Conservation (phyloP, 1,284 basidiomycete species). For the Takashimella tepidaria region DNA sequence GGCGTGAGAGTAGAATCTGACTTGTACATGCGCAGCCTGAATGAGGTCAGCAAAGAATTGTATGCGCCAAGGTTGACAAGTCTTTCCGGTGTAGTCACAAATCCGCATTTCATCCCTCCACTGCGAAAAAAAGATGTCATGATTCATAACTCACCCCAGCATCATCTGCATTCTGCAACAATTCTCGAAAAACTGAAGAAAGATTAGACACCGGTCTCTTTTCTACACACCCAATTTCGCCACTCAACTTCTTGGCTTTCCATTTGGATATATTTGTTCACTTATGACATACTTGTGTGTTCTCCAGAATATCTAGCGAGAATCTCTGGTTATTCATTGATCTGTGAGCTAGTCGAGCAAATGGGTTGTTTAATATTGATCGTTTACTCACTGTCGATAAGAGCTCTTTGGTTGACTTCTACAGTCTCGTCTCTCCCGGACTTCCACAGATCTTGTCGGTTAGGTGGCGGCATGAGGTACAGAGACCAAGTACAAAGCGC, state of each 20-base stretch:
- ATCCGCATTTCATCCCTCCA: neutral
- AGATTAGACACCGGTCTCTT: constrained; percentile 9
- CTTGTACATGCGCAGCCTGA: constrained; percentile 67
- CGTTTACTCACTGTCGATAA: constrained; percentile 66
- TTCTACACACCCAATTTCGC: neutral
- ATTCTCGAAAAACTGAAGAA: constrained; percentile 71
- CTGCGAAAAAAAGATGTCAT: too few species aligned
- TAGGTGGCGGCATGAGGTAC: constrained; percentile 25
- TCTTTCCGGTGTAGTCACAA: too few species aligned
- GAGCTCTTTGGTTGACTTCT: constrained; percentile 89
- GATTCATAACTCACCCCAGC: constrained; percentile 53
- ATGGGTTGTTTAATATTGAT: too few species aligned
- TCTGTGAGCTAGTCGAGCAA: neutral
- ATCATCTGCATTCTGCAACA: constrained; percentile 93
- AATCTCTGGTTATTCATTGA: constrained; percentile 50
- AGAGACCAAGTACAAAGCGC: too few species aligned
- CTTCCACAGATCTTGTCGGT: constrained; percentile 38
- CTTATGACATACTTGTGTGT: constrained; percentile 76
- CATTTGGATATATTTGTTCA: too few species aligned
- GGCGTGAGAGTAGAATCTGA: constrained; percentile 67
- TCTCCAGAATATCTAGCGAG: constrained; percentile 91
- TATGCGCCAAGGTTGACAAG: too few species aligned
- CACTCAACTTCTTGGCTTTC: too few species aligned
- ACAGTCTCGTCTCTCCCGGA: constrained; percentile 50
- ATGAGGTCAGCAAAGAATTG: constrained; percentile 4